Evolutionary conservation across 1,284 basidiomycete species (phyloP).

Genomic region (Trichosporon sp.): DNA sequence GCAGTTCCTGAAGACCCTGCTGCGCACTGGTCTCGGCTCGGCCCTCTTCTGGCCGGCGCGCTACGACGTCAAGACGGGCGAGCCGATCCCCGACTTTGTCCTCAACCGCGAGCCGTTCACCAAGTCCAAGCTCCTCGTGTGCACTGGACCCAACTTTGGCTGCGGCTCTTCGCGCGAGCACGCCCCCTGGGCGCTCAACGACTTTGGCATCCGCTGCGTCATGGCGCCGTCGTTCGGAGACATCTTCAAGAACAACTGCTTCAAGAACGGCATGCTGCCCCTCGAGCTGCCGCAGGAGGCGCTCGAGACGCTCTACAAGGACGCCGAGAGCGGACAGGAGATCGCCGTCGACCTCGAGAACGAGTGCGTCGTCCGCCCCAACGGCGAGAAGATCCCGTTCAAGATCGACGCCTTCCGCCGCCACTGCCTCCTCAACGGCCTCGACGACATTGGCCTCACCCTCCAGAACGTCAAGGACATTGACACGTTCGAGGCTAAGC

Average conservation of each 20-base stretch:
- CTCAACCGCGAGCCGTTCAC: conserved; percentile 81
- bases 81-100: conserved; percentile 74
- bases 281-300: conserved; percentile 69
- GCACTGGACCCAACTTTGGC: conserved; percentile 87
- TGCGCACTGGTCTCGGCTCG: conserved; percentile 84
- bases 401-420: conserved; percentile 78
- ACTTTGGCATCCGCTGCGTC: conserved; percentile 88
- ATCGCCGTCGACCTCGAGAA: conserved; percentile 87
- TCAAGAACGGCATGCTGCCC: conserved; percentile 96
- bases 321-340: conserved; percentile 72
- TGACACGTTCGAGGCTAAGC: conserved; percentile 65
- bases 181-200: conserved; percentile 93
- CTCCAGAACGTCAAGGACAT: conserved; percentile 69
- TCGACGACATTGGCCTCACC: conserved; percentile 90
- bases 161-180: conserved; percentile 93
- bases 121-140: conserved; percentile 76
- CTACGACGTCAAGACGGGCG: conserved; percentile 68
- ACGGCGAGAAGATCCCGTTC: conserved; percentile 71
- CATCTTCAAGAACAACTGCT: conserved; percentile 70
- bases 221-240: conserved; percentile 93
- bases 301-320: conserved; percentile 68
- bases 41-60: conserved; percentile 82
- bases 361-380: conserved; percentile 69
- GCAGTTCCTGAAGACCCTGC: conserved; percentile 90
- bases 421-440: conserved; percentile 84